Conservation (phyloP, 2,329 filamentous ascomycete genomes). For the Hypoxylon sp. region DNA sequence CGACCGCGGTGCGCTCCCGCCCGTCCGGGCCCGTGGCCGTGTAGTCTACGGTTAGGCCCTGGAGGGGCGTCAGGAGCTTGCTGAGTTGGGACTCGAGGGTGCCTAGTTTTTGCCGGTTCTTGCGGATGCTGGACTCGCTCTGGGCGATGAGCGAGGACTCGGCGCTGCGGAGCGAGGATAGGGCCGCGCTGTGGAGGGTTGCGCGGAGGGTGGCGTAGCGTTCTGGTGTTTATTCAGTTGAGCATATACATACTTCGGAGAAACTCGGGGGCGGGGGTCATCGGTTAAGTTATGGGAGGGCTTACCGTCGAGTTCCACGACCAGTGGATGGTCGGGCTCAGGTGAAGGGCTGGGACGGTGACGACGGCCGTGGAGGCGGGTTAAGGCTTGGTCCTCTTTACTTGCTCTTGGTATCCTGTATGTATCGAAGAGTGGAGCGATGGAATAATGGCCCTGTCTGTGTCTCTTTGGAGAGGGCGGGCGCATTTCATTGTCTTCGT, state of each 20-base stretch:
- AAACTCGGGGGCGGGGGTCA: background rate
- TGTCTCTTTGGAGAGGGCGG: slow-evolving; percentile 38
- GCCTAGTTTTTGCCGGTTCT: slow-evolving; percentile 35
- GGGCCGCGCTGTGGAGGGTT: slow-evolving; percentile 48
- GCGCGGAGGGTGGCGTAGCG: slow-evolving; percentile 49
- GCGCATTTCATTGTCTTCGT: slow-evolving; percentile 29
- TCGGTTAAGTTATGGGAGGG: slow-evolving; percentile 5
- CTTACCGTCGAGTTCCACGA: slow-evolving; percentile 45
- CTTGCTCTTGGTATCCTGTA: slow-evolving; percentile 32
- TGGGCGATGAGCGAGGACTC: slow-evolving; percentile 37
- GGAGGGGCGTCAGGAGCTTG: slow-evolving; percentile 42
- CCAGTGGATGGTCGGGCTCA: slow-evolving; percentile 41
- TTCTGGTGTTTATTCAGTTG: slow-evolving; percentile 29
- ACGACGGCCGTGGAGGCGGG: slow-evolving; percentile 32
- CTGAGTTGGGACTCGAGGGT: slow-evolving; percentile 34
- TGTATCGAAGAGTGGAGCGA: slow-evolving; percentile 45
- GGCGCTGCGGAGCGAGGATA: slow-evolving; percentile 43
- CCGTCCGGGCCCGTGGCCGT: slow-evolving; percentile 40
- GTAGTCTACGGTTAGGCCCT: slow-evolving; percentile 45
- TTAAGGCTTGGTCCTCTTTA: slow-evolving; percentile 21
- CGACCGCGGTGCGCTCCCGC: slow-evolving; percentile 32
- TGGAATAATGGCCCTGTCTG: slow-evolving; percentile 37
- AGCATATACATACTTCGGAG: background rate
- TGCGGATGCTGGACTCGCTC: slow-evolving; percentile 39
- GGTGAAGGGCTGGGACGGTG: slow-evolving; percentile 36